These are phyloP conservation scores for Ganoderma meredithae DNA, from an alignment of 1,284 basidiomycete species.

Conservation along the genomic window DNA sequence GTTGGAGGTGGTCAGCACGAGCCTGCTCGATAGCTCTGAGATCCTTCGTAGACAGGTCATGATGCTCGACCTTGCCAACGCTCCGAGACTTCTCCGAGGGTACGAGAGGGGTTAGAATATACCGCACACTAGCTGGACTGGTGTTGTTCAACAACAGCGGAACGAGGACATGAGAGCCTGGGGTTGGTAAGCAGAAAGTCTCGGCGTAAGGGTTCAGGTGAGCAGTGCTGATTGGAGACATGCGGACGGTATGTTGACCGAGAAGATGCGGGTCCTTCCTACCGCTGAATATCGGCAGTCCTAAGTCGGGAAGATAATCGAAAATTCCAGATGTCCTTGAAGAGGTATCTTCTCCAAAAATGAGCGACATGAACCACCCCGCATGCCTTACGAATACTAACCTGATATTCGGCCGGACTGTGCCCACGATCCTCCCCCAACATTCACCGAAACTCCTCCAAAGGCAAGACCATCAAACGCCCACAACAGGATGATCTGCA, in stretches of 20 bases:
- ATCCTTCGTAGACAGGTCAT: slow-evolving; percentile 70
- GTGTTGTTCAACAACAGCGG: slow-evolving; percentile 94
- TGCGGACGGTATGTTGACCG: slow-evolving; percentile 89
- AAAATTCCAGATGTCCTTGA: slow-evolving; percentile 38
- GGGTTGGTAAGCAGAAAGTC: slow-evolving; percentile 74
- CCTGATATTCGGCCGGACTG: slow-evolving; percentile 21
- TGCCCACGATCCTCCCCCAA: slow-evolving; percentile 16
- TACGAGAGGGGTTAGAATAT: slow-evolving; percentile 79
- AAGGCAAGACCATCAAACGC: slow-evolving; percentile 76
- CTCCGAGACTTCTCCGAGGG: slow-evolving; percentile 47
- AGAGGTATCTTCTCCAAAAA: neutral
- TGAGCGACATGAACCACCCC: neutral
- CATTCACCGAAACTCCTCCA: slow-evolving; percentile 57
- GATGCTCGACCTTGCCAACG: slow-evolving; percentile 54
- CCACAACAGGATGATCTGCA: slow-evolving; percentile 66
- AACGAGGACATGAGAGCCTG: slow-evolving; percentile 65
- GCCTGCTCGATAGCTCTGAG: slow-evolving; percentile 70
- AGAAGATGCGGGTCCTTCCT: slow-evolving; percentile 69
- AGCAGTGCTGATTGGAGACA: slow-evolving; percentile 90
- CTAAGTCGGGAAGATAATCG: slow-evolving; percentile 54
- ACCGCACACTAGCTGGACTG: slow-evolving; percentile 75
- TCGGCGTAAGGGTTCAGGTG: slow-evolving; percentile 76
- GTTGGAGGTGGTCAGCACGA: slow-evolving; percentile 58
- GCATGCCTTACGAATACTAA: neutral
- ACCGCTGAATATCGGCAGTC: slow-evolving; percentile 53